Conservation (phyloP, 2,329 filamentous ascomycete genomes). For the Proliferodiscus dingleyae region DNA sequence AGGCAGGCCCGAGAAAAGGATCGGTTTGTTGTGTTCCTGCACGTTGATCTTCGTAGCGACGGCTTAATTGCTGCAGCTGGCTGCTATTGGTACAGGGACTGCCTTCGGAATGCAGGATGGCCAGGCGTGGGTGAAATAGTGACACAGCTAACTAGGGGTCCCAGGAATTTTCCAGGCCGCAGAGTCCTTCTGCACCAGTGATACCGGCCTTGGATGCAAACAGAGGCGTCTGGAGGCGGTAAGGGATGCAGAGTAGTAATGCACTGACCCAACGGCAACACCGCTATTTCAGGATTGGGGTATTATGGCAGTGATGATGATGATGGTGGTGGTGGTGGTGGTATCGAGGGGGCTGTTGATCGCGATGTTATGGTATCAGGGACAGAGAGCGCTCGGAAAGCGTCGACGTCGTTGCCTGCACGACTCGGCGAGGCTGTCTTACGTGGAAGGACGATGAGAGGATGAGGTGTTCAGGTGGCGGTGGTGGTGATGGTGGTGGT, state of each 20-base stretch:
- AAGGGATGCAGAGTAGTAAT: constrained; percentile 9
- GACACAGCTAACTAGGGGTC: constrained; percentile 12
- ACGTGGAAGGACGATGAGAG: too few species aligned
- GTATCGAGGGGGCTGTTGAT: neutral
- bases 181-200: constrained; percentile 3
- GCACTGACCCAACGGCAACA: constrained; percentile 1
- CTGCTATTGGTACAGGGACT: constrained; percentile 21
- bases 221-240: constrained; percentile 9
- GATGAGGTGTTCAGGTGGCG: too few species aligned
- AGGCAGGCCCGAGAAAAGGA: constrained; percentile 9
- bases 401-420: too few species aligned
- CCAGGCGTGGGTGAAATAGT: too few species aligned
- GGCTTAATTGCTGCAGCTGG: constrained; percentile 15
- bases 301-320: neutral
- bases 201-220: constrained; percentile 2
- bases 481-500: too few species aligned
- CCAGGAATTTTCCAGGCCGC: constrained; percentile 8
- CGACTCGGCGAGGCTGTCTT: too few species aligned
- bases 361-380: too few species aligned
- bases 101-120: constrained; percentile 27
- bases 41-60: constrained; percentile 29
- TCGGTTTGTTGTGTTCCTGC: constrained; percentile 28
- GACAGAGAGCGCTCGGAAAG: too few species aligned
- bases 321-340: neutral
- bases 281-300: constrained; percentile 10